Evolutionary conservation across 192 early-diverging fungal genomes (phyloP).

Genomic region (Backusella circina): DNA sequence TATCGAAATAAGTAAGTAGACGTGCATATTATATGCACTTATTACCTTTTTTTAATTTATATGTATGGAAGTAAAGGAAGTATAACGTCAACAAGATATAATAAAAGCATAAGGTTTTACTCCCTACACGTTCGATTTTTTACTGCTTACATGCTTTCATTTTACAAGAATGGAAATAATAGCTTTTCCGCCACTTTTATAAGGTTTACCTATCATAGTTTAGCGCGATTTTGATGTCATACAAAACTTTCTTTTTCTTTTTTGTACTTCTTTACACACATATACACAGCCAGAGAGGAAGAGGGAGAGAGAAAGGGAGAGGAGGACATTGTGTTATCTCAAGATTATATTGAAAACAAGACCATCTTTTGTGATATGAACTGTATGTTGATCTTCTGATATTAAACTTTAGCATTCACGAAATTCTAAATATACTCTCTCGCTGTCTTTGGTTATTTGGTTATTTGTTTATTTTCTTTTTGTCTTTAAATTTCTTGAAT

Average conservation of each 20-base stretch:
- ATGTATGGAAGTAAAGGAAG: neutral
- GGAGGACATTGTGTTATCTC: neutral
- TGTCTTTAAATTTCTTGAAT: neutral
- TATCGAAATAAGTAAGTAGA: neutral
- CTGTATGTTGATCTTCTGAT: neutral
- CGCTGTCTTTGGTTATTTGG: neutral
- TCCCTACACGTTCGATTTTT: neutral
- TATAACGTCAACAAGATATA: neutral
- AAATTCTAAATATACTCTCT: neutral
- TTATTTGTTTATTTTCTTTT: neutral
- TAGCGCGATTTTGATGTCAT: neutral
- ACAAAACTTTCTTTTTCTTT: neutral
- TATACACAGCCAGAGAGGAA: too few species aligned
- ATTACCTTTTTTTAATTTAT: neutral
- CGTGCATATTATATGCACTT: neutral
- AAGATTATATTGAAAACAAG: neutral
- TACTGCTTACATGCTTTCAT: neutral
- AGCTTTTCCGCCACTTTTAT: neutral
- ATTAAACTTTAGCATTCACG: neutral
- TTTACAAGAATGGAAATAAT: slow-evolving; percentile 1
- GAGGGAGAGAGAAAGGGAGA: neutral
- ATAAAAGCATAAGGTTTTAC: neutral
- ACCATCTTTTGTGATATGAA: neutral
- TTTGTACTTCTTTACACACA: neutral
- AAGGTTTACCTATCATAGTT: neutral